Evolutionary conservation across 306 rosid genomes (phyloP).

Genomic region (Prunus campanulata): DNA sequence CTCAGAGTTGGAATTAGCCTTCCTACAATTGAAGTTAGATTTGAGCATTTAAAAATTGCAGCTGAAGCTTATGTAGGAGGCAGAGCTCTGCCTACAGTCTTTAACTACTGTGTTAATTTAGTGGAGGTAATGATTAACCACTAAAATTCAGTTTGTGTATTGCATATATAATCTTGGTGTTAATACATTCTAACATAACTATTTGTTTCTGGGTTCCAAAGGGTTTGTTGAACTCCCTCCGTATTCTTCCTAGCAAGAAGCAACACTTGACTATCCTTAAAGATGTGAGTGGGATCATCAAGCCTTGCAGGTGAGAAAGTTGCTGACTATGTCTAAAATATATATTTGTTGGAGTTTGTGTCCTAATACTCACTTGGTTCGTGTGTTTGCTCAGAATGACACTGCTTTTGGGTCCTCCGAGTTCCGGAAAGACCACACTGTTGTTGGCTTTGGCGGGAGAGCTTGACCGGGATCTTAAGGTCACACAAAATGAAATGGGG

Average conservation of each 20-base stretch:
- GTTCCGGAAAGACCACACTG: constrained; percentile 23
- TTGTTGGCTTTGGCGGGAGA: constrained; percentile 22
- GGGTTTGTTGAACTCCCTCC: constrained; percentile 17
- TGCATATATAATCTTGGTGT: neutral
- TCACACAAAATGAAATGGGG: neutral
- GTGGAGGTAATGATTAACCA: constrained; percentile 8
- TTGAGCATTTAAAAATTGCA: constrained; percentile 11
- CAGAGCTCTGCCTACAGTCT: constrained; percentile 20
- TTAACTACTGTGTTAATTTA: constrained; percentile 17
- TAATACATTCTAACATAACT: neutral
- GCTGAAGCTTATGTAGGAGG: constrained; percentile 15
- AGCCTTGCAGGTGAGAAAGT: constrained; percentile 14
- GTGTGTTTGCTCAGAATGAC: constrained; percentile 11
- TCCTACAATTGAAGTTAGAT: constrained; percentile 22
- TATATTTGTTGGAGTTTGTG: no score
- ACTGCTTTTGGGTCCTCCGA: constrained; percentile 27
- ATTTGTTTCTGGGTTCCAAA: neutral
- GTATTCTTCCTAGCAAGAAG: constrained; percentile 11
- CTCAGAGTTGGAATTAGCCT: constrained; percentile 19
- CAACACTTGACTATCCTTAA: constrained; percentile 11
- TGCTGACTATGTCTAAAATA: neutral
- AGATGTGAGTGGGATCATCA: constrained; percentile 22
- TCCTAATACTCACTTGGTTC: neutral
- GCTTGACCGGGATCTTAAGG: constrained; percentile 20
- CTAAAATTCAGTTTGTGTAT: neutral